These are phyloP conservation scores for Talaromyces nanjingensis DNA, from an alignment of 495 filamentous ascomycete genomes.

Conservation along the genomic window DNA sequence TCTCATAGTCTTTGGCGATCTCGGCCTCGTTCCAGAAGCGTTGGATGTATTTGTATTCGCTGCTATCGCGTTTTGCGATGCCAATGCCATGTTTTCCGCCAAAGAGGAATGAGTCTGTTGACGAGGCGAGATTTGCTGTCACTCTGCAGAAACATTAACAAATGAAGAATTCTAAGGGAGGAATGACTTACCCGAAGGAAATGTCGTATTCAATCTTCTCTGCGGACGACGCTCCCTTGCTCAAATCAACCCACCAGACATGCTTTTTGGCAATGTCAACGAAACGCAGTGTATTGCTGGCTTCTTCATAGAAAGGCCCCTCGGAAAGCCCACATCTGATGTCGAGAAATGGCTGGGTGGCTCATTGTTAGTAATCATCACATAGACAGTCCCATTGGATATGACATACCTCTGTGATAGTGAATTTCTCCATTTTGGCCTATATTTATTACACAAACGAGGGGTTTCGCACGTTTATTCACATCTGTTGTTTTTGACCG, in stretches of 20 bases:
- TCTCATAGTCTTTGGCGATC: constrained; percentile 8
- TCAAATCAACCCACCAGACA: constrained; percentile 65
- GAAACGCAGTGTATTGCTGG: constrained; percentile 69
- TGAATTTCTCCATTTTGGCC: constrained; percentile 7
- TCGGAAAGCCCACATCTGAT: constrained; percentile 71
- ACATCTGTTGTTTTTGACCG: background rate
- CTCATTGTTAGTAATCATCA: background rate
- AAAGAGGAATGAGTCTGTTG: constrained; percentile 2
- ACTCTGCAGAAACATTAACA: constrained; percentile 37
- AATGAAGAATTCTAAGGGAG: background rate
- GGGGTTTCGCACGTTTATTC: background rate
- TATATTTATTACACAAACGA: background rate
- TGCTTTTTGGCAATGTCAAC: constrained; percentile 80
- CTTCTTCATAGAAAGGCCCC: constrained; percentile 70
- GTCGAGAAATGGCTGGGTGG: constrained; percentile 61
- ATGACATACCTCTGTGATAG: constrained; percentile 4
- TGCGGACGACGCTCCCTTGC: constrained; percentile 56
- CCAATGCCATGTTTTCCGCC: constrained; percentile 8
- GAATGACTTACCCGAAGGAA: constrained; percentile 46
- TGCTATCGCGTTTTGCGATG: constrained; percentile 5
- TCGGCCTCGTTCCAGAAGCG: constrained; percentile 9
- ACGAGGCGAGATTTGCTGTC: constrained; percentile 63
- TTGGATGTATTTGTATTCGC: constrained; percentile 4
- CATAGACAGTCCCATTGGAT: background rate
- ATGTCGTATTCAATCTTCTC: constrained; percentile 59